Evolutionary conservation across 345 rosid genomes (phyloP).

Genomic region (Citropsis articulata): DNA sequence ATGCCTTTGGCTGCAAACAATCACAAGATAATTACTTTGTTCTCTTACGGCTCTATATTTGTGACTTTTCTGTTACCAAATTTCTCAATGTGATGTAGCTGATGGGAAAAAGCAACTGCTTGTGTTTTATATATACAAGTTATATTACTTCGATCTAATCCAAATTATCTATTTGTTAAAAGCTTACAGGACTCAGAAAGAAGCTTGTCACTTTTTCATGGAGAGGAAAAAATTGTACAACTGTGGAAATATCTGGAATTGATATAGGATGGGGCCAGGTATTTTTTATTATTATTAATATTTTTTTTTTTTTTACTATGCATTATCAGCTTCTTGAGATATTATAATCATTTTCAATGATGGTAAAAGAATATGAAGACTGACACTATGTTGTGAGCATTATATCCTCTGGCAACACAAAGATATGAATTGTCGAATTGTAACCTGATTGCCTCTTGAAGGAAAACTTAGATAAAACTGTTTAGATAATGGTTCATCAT

Average conservation of each 20-base stretch:
- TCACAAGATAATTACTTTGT: not conserved
- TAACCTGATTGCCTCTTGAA: not conserved
- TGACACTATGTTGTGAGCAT: not conserved
- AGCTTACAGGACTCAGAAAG: conserved; percentile 82
- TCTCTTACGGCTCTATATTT: not conserved
- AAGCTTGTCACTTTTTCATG: conserved; percentile 59
- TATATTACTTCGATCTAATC: conserved; percentile 6
- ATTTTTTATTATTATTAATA: not conserved
- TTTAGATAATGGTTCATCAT: not conserved
- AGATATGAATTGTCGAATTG: not conserved
- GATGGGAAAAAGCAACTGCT: not conserved
- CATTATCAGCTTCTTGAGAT: not conserved
- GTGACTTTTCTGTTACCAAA: not conserved
- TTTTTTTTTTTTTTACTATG: not conserved
- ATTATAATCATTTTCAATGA: not conserved
- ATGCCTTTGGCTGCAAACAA: not conserved
- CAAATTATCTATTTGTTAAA: conserved; percentile 24
- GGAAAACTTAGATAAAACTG: not conserved
- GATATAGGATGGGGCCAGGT: conserved; percentile 99
- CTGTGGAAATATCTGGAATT: conserved; percentile 90
- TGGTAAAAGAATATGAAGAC: not conserved
- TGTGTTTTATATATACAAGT: not conserved
- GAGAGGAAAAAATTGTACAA: conserved; percentile 49
- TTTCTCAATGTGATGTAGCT: not conserved
- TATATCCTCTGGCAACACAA: not conserved